Evolutionary conservation across 768 basidiomycete genomes (phyloP).

Genomic region (Boletus rubescentipes): DNA sequence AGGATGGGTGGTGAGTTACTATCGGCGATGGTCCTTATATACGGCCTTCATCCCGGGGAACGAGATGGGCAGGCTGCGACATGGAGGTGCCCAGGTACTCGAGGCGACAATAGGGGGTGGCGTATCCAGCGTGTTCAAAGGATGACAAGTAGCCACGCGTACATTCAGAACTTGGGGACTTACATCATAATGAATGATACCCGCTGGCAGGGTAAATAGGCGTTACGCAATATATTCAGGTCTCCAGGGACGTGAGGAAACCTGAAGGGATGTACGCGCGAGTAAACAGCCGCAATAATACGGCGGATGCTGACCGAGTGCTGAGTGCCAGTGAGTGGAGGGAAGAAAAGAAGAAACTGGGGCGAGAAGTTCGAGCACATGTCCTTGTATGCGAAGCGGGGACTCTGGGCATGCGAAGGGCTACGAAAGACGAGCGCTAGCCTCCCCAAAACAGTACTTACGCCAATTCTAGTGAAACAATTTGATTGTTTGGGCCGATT

Average conservation of each 20-base stretch:
- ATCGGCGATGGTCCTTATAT: neutral
- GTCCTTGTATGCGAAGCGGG: neutral
- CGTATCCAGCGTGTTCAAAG: too few species aligned
- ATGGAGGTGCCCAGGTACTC: too few species aligned
- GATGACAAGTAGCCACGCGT: too few species aligned
- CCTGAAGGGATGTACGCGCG: neutral
- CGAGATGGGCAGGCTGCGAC: too few species aligned
- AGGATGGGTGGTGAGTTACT: neutral
- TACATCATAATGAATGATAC: too few species aligned
- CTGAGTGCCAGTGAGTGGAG: too few species aligned
- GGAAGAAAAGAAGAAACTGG: neutral
- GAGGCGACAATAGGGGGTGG: too few species aligned
- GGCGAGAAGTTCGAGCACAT: neutral
- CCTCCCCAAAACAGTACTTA: neutral
- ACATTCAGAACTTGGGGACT: too few species aligned
- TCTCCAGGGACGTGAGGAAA: too few species aligned
- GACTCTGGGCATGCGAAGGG: neutral
- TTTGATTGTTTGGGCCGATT: neutral
- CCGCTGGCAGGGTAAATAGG: too few species aligned
- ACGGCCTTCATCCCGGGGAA: neutral
- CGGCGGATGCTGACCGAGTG: too few species aligned
- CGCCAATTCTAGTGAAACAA: neutral
- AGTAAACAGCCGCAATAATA: neutral
- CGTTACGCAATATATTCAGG: too few species aligned
- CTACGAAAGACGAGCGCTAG: neutral